Conservation (phyloP, 495 filamentous ascomycete species). For the Podospora comata region DNA sequence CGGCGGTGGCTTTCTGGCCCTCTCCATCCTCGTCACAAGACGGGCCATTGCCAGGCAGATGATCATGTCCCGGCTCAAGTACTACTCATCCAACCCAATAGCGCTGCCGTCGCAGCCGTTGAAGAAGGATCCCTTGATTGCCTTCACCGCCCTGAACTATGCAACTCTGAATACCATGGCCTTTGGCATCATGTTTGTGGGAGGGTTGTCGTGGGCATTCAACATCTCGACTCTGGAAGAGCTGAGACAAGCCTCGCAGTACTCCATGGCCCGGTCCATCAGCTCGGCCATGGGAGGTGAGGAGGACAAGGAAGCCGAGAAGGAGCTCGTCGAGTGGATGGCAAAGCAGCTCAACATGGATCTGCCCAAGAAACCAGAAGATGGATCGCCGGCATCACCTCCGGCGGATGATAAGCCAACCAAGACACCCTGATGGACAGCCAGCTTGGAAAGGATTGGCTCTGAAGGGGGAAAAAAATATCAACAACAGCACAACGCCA, state of each 20-base stretch:
- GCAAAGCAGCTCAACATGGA: slow-evolving; percentile 58
- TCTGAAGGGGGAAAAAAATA: background rate
- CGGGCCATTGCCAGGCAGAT: slow-evolving; percentile 59
- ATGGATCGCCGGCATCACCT: background rate
- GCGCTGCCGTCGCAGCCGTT: background rate
- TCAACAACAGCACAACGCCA: background rate
- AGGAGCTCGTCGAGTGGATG: slow-evolving; percentile 70
- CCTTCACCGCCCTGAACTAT: slow-evolving; percentile 74
- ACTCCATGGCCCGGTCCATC: slow-evolving; percentile 40
- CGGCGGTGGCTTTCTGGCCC: slow-evolving; percentile 67
- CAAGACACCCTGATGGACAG: slow-evolving; percentile 4
- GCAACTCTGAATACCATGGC: slow-evolving; percentile 77
- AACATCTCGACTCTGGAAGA: slow-evolving; percentile 71
- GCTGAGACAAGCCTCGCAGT: slow-evolving; percentile 48
- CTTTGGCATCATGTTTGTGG: slow-evolving; percentile 63
- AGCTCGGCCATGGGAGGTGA: slow-evolving; percentile 36
- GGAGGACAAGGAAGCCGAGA: slow-evolving; percentile 58
- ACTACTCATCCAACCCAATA: slow-evolving; percentile 59
- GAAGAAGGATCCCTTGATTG: slow-evolving; percentile 53
- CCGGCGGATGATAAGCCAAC: background rate
- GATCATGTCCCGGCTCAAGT: slow-evolving; percentile 55
- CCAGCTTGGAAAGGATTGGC: background rate
- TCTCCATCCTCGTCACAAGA: slow-evolving; percentile 68
- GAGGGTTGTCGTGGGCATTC: slow-evolving; percentile 65
- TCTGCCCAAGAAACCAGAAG: background rate